Evolutionary conservation across 1,139 yeast genomes (phyloP).

Genomic region (Suhomyces kunorum): DNA sequence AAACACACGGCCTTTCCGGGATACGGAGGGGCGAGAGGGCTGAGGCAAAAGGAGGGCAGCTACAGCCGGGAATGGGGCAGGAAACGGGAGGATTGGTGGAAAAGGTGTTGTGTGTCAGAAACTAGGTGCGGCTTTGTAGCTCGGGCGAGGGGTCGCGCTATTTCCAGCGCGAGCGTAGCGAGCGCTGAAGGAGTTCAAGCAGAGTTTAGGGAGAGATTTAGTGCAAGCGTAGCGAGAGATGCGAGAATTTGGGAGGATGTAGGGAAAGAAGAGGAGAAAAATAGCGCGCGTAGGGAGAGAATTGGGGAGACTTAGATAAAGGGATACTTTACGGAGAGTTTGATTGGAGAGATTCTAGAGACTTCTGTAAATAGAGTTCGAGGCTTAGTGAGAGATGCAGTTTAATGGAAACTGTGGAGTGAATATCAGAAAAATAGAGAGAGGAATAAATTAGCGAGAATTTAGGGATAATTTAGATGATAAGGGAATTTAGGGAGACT

Average conservation of each 20-base stretch:
- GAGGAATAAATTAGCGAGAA: too few relatives aligned
- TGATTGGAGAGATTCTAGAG: too few relatives aligned
- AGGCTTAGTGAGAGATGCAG: neutral
- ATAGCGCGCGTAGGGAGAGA: neutral
- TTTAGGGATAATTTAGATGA: neutral
- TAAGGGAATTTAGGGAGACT: neutral
- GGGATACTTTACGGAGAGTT: too few relatives aligned
- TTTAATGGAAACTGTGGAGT: too few relatives aligned
- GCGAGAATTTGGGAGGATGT: neutral
- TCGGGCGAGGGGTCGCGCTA: conserved; percentile 1
- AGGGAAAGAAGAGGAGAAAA: neutral
- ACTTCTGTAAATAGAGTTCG: neutral
- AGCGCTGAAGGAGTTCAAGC: neutral
- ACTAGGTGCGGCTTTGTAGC: conserved; percentile 1
- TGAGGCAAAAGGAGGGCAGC: too few relatives aligned
- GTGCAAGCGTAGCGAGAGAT: too few relatives aligned
- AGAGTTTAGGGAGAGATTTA: neutral
- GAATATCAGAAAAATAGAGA: neutral
- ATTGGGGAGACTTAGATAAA: neutral
- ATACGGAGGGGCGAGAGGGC: too few relatives aligned
- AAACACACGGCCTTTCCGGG: too few relatives aligned
- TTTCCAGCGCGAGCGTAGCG: neutral
- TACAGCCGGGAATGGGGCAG: neutral
- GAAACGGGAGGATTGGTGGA: neutral
- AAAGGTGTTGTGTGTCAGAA: neutral